These are phyloP conservation scores for Coleophoma eucalyptorum DNA, from an alignment of 2,329 filamentous ascomycete species.

Conservation along the genomic window DNA sequence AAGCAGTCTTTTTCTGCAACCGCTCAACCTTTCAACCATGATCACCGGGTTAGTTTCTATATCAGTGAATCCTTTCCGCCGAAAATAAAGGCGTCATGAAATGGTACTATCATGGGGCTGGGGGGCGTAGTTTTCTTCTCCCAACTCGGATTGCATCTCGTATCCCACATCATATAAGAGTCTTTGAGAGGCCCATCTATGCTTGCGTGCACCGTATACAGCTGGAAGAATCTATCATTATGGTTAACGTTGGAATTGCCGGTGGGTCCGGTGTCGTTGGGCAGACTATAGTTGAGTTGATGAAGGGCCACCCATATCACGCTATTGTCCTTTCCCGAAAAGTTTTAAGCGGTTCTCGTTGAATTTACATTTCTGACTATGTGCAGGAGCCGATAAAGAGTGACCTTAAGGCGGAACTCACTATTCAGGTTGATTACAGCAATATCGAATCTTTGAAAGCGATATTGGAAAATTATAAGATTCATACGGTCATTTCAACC, in stretches of 20 bases:
- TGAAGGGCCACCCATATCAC: slow-evolving; percentile 18
- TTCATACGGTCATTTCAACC: slow-evolving; percentile 18
- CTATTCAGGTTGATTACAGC: not conserved
- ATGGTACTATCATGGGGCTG: too few relatives aligned
- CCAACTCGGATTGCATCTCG: too few relatives aligned
- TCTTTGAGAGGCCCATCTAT: too few relatives aligned
- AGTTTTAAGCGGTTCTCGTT: slow-evolving; percentile 8
- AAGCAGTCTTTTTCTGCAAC: too few relatives aligned
- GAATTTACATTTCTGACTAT: not conserved
- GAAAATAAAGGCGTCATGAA: too few relatives aligned
- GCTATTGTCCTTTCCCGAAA: slow-evolving; percentile 24
- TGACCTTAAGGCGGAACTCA: not conserved
- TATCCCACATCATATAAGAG: too few relatives aligned
- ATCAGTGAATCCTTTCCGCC: too few relatives aligned
- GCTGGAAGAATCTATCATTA: too few relatives aligned
- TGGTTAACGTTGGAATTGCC: slow-evolving; percentile 23
- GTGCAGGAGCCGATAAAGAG: not conserved
- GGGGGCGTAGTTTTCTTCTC: too few relatives aligned
- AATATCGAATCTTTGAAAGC: not conserved
- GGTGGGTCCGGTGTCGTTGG: slow-evolving; percentile 23
- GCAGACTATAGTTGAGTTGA: slow-evolving; percentile 16
- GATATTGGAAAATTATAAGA: slow-evolving; percentile 3
- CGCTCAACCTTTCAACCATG: too few relatives aligned
- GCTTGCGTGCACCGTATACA: too few relatives aligned
- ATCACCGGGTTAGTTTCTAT: too few relatives aligned